These are phyloP conservation scores for Pichia phayaonensis DNA, from an alignment of 805 yeast genomes.

Conservation along the genomic window DNA sequence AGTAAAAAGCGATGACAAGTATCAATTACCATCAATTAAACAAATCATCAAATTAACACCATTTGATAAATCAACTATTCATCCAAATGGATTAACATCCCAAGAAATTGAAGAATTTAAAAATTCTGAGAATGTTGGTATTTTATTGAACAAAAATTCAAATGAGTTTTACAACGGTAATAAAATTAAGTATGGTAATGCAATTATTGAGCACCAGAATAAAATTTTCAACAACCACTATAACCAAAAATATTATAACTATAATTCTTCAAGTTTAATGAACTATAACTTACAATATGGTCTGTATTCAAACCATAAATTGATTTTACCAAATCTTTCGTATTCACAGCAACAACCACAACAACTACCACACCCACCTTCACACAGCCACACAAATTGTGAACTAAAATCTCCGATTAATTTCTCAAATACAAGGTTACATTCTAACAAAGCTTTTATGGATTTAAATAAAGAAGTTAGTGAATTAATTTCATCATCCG, in stretches of 20 bases:
- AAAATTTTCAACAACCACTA: not conserved
- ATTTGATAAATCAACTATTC: constrained; percentile 16
- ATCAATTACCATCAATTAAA: constrained; percentile 19
- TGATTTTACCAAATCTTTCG: not conserved
- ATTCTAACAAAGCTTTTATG: constrained; percentile 1
- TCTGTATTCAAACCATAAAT: not conserved
- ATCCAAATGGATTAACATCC: constrained; percentile 13
- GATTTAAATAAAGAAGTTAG: constrained; percentile 3
- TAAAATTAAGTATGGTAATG: not conserved
- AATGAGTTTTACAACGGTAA: constrained; percentile 7
- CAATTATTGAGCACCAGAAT: not conserved
- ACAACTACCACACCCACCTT: not conserved
- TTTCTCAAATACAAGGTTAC: not conserved
- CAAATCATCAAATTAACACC: constrained; percentile 11
- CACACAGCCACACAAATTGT: not conserved
- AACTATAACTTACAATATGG: not conserved
- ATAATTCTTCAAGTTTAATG: not conserved
- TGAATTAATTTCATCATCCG: not conserved
- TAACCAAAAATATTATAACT: not conserved
- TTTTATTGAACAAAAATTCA: constrained; percentile 7
- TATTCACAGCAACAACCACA: not conserved
- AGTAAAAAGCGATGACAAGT: constrained; percentile 1
- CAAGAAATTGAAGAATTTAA: constrained; percentile 7
- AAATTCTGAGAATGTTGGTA: constrained; percentile 4
- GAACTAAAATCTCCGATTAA: not conserved